Evolutionary conservation across 2,329 filamentous ascomycete genomes (phyloP).

Genomic region (Lizonia empirigonia): DNA sequence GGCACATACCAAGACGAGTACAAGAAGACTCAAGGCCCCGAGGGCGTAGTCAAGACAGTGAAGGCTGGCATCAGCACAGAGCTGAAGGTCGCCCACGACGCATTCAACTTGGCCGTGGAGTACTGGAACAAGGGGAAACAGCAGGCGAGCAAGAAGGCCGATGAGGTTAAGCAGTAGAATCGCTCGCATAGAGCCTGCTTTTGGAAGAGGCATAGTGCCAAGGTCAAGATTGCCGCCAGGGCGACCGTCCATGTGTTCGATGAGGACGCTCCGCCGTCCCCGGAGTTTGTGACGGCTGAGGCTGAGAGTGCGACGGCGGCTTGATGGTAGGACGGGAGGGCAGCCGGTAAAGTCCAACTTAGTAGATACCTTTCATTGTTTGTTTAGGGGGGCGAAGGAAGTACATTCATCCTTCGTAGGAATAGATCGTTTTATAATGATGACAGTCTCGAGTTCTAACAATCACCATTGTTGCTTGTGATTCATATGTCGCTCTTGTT

Average conservation of each 20-base stretch:
- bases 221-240: neutral
- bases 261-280: neutral
- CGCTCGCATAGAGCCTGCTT: neutral
- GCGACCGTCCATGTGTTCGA: conserved; percentile 3
- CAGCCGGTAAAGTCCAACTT: neutral
- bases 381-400: neutral
- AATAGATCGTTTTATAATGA: conserved; percentile 16
- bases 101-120: conserved; percentile 34
- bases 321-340: neutral
- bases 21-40: conserved; percentile 45
- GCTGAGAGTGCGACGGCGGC: neutral
- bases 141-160: conserved; percentile 40
- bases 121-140: conserved; percentile 45
- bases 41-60: conserved; percentile 44
- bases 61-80: conserved; percentile 48
- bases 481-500: too few species aligned
- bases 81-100: conserved; percentile 47
- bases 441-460: neutral
- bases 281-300: neutral
- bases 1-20: conserved; percentile 49
- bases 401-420: conserved; percentile 4
- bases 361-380: conserved; percentile 25
- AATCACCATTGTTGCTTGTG: neutral
- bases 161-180: conserved; percentile 44
- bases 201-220: neutral